Base-by-base conservation (phyloP, 768 basidiomycete genomes). In the Boletus tomentosulus region DNA sequence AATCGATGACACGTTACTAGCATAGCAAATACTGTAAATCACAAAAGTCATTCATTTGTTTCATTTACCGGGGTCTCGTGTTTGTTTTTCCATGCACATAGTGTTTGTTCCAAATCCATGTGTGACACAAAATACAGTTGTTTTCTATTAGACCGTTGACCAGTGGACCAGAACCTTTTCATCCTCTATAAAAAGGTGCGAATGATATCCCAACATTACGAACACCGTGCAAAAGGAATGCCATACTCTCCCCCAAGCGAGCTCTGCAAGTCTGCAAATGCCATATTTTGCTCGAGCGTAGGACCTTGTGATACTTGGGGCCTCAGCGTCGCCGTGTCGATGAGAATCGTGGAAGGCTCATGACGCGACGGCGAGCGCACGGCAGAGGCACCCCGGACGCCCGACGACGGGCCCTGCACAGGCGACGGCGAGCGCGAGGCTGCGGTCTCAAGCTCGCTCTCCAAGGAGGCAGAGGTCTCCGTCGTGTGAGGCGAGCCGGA, bases 201-300 rank as follows among this genome's bases (percentile, higher is more conserved):
- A 57, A 6, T 25, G 42, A 22, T 43, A 48, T 46, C 42, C 27
- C 39, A 28, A 43, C 43, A 16, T 44, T 38, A 42, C 27, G 6
- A 28, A 50, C 25, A 42, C 48, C 6, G 55, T 58, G 38, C 55
- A 41, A 58, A 59, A 24, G 50, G 43, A 61, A 62, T 46, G 60
- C 67, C 47, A 74, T 74, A 56, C 38, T n/a, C 56, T 56, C 48
- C 58, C 31, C 53, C 61, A 48, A 68, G 64, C 16, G 82, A 80
- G 46, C 78, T 79, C 57, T 82, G 80, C 38, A 85, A 74, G 16
- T 79, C 84, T 44, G 85, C 87, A 58, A 89, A 92, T 6, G 88
- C 89, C 85, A 90, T 87, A 60, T 86, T 89, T 70, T 92, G 89
- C 66, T 89, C 89, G 43, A 90, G 73, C 11, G 89, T 89, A 4